phyloP scores from a whole-genome alignment of 495 filamentous ascomycete species.

The Trichoderma reesei region DNA sequence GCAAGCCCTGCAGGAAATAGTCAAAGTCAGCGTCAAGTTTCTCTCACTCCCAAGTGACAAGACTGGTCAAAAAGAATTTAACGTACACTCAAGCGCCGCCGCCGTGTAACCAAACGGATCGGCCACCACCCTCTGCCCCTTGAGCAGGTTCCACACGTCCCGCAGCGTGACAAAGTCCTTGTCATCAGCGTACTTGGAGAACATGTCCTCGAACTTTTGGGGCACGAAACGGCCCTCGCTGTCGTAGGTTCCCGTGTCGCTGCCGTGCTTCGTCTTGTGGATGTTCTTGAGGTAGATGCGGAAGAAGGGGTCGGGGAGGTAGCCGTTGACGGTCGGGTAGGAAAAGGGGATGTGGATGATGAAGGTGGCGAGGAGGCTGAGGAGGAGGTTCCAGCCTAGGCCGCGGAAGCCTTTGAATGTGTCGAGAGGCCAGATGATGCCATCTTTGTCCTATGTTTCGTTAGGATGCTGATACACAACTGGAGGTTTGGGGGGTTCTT shows the following conservation, averaged over 20 bases:
- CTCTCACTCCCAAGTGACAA: slow-evolving; percentile 3
- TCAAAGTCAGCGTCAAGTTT: background rate
- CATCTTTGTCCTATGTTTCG: slow-evolving; percentile 31
- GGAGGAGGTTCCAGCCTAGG: slow-evolving; percentile 40
- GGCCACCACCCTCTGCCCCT: slow-evolving; percentile 33
- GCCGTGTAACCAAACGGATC: slow-evolving; percentile 39
- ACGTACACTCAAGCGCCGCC: slow-evolving; percentile 31
- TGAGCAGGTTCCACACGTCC: slow-evolving; percentile 24
- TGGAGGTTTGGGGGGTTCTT: slow-evolving; percentile 19
- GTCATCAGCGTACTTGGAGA: slow-evolving; percentile 39
- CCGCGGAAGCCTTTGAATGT: slow-evolving; percentile 44
- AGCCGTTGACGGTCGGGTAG: slow-evolving; percentile 36
- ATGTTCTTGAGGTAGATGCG: slow-evolving; percentile 39
- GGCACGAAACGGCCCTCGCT: slow-evolving; percentile 45
- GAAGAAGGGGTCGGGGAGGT: slow-evolving; percentile 41
- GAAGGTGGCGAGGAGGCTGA: slow-evolving; percentile 32
- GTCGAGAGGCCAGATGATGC: slow-evolving; percentile 42
- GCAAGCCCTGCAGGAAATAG: slow-evolving; percentile 30
- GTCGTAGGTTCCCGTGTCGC: slow-evolving; percentile 43
- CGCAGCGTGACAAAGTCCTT: slow-evolving; percentile 21
- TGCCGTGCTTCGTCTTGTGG: slow-evolving; percentile 52
- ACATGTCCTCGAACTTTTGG: slow-evolving; percentile 49
- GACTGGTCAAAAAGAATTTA: background rate
- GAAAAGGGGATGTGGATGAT: slow-evolving; percentile 43
- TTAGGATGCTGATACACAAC: slow-evolving; percentile 21